Base-by-base conservation (phyloP, 768 basidiomycete genomes). In the Chalciporus chontae region DNA sequence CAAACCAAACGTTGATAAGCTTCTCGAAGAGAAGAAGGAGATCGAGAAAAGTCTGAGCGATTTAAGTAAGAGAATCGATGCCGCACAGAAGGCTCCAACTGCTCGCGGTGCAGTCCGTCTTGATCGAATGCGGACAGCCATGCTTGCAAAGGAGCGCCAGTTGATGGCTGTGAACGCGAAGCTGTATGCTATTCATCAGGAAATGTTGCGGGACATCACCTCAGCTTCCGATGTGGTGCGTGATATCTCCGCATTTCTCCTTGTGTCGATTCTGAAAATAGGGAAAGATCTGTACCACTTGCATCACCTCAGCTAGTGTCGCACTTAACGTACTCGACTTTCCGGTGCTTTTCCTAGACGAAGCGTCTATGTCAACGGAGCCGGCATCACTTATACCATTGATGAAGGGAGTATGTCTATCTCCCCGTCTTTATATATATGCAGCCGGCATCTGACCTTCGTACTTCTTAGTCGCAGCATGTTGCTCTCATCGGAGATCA, bases 351-450 rank as follows among this genome's bases (percentile, higher is more conserved):
- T 94, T 95, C 60, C 69, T 96, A 13, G 94, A 97, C 62, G 94
- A 97, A 68, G 94, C 94, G 1, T 91, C 90, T 8, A 95, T 96
- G 92, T 92, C 90, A 27, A 95, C 93, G 3, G 94, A 97, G 68
- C 92, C 94, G 10, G 85, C 91, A 19, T 88, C 91, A 17, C 72
- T 95, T 48, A 86, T 97, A 57, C 91, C 94, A 0, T 71, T 97
- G 38, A 95, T 92, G 87, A 93, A 90, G 79, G 94, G 94, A 9
- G 90, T 92, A 72, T 49, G 88, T 81, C 37, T 48, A 48, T 51
- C 50, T 51, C 19, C n/a, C 21, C n/a, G n/a, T 52, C 24, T 54
- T 10, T 21, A 45, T 40, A 55, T 36, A 24, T 26, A 15, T 32
- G 27, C 7, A 2, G n/a, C 29, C 21, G 45, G 52, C 27, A 45